These are phyloP conservation scores for Solanum virginianum DNA, from an alignment of 257 asterid species.

Conservation along the genomic window DNA sequence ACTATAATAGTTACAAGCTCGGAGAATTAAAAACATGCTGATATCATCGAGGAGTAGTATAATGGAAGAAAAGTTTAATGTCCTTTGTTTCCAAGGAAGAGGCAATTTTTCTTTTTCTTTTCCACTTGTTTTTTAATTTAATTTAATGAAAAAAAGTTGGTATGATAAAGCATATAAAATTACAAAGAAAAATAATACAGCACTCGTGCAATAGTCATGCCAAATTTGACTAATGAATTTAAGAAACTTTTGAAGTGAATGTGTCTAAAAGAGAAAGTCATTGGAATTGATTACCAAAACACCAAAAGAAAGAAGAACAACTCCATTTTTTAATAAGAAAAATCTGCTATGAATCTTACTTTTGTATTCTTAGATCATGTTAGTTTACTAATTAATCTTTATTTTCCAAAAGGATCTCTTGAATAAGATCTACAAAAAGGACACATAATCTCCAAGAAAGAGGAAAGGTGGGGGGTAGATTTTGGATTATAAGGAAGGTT, in stretches of 20 bases:
- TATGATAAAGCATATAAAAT: not conserved
- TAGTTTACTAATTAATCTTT: slow-evolving; percentile 20
- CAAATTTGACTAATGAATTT: slow-evolving; percentile 2
- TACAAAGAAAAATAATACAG: not conserved
- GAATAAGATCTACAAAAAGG: slow-evolving; percentile 7
- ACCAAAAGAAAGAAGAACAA: not conserved
- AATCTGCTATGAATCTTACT: slow-evolving; percentile 27
- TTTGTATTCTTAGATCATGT: not conserved
- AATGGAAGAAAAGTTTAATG: not conserved
- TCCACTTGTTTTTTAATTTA: not conserved
- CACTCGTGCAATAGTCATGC: slow-evolving; percentile 19
- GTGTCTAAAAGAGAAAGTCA: slow-evolving; percentile 4
- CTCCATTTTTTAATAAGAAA: not conserved
- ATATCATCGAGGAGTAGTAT: not conserved
- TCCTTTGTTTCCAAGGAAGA: not conserved
- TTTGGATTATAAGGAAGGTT: not conserved
- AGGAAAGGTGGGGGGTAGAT: not conserved
- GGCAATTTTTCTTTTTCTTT: not conserved
- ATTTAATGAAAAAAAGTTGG: not conserved
- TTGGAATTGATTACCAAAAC: not conserved
- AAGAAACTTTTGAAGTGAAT: not conserved
- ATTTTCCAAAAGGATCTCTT: slow-evolving; percentile 6
- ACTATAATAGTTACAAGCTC: not conserved
- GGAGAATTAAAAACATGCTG: not conserved
- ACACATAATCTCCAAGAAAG: slow-evolving; percentile 1